These are phyloP conservation scores for Aspergillus baeticus DNA, from an alignment of 495 filamentous ascomycete genomes.

Conservation along the genomic window DNA sequence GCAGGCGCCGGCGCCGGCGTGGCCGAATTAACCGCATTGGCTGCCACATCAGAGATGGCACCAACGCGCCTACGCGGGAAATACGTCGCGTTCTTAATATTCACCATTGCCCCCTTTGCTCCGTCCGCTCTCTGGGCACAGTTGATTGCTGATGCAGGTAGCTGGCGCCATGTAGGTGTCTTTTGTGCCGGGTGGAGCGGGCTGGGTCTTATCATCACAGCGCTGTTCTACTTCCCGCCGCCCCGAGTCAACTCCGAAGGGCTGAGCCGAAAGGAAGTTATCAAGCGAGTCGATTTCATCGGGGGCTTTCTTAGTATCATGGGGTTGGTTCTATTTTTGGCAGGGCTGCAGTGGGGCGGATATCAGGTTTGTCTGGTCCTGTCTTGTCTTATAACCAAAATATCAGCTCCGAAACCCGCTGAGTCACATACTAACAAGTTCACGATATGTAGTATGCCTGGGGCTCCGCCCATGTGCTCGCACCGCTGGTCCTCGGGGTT, in stretches of 20 bases:
- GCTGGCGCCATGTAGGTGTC: conserved; percentile 1
- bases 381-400: too few relatives aligned
- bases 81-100: not conserved
- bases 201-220: not conserved
- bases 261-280: not conserved
- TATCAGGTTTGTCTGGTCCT: too few relatives aligned
- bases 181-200: not conserved
- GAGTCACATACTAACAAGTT: too few relatives aligned
- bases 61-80: conserved; percentile 1
- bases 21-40: conserved; percentile 2
- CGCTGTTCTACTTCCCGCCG: not conserved
- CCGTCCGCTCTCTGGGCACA: not conserved
- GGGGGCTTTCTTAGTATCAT: not conserved
- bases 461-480: not conserved
- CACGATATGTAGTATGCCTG: conserved; percentile 1
- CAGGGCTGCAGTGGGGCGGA: not conserved
- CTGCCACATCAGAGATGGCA: conserved; percentile 1
- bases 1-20: not conserved
- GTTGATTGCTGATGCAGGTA: not conserved
- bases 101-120: conserved; percentile 1
- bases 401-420: too few relatives aligned
- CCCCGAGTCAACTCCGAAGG: not conserved
- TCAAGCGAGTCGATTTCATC: not conserved
- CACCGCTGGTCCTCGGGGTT: not conserved
- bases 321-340: not conserved